These are phyloP conservation scores for Hemerocallis citrina DNA, from an alignment of 106 monocot genomes.

Conservation along the genomic window DNA sequence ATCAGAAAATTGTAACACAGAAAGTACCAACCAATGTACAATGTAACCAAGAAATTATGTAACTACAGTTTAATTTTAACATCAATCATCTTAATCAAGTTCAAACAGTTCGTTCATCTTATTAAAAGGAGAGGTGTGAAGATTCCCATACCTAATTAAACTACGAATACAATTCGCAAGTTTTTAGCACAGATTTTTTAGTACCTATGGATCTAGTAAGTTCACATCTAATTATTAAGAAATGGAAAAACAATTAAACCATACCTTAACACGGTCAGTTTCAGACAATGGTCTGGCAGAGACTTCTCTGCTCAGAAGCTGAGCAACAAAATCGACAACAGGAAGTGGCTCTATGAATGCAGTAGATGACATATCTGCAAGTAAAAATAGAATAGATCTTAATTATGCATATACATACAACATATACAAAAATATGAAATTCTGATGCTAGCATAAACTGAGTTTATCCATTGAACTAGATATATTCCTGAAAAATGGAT, in stretches of 20 bases:
- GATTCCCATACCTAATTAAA: background rate
- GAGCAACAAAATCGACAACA: slow-evolving; percentile 61
- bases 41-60: background rate
- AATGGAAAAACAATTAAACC: background rate
- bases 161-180: too few species aligned
- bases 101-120: background rate
- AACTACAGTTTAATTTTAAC: background rate
- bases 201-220: background rate
- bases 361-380: slow-evolving; percentile 86
- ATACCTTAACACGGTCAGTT: slow-evolving; percentile 88
- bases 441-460: too few species aligned
- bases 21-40: background rate
- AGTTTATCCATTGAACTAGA: too few species aligned
- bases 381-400: slow-evolving; percentile 3
- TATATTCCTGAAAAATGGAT: background rate
- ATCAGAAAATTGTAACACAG: background rate
- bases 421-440: background rate
- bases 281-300: slow-evolving; percentile 65
- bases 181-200: background rate
- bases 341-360: slow-evolving; percentile 82
- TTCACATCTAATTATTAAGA: background rate
- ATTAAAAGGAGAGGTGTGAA: background rate
- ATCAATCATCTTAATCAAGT: background rate
- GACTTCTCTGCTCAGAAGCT: slow-evolving; percentile 70
- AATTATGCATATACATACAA: background rate